These are phyloP conservation scores for Diaporthe citri DNA, from an alignment of 2,329 filamentous ascomycete genomes.

Conservation along the genomic window DNA sequence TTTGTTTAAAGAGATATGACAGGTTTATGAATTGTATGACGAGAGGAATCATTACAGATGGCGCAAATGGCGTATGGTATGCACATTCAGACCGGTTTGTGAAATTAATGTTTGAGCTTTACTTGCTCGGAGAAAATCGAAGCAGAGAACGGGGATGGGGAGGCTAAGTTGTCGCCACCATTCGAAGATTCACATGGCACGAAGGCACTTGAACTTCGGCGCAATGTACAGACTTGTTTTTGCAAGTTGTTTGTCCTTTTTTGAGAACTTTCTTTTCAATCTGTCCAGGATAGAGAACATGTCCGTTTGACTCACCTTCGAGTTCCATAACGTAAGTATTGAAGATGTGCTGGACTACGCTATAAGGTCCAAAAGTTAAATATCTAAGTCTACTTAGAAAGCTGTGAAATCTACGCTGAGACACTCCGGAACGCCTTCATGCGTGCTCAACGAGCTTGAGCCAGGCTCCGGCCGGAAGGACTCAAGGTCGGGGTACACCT, in stretches of 20 bases:
- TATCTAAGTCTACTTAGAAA: no score
- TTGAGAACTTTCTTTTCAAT: neutral
- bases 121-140: neutral
- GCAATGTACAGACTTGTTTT: neutral
- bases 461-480: no score
- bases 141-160: neutral
- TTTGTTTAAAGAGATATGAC: neutral
- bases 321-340: neutral
- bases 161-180: neutral
- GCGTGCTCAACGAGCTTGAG: no score
- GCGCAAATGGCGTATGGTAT: neutral
- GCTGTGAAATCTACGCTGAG: neutral
- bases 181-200: neutral
- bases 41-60: neutral
- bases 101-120: no score
- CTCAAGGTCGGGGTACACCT: no score
- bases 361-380: no score
- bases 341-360: no score
- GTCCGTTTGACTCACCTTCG: neutral
- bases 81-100: neutral
- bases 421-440: no score
- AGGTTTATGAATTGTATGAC: neutral
- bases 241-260: neutral
- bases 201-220: neutral
- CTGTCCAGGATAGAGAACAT: neutral